Evolutionary conservation across 2,329 filamentous ascomycete genomes (phyloP), one percentile per base, ranked within the genome.

Genomic region (Dothiorella sarmentorum): DNA sequence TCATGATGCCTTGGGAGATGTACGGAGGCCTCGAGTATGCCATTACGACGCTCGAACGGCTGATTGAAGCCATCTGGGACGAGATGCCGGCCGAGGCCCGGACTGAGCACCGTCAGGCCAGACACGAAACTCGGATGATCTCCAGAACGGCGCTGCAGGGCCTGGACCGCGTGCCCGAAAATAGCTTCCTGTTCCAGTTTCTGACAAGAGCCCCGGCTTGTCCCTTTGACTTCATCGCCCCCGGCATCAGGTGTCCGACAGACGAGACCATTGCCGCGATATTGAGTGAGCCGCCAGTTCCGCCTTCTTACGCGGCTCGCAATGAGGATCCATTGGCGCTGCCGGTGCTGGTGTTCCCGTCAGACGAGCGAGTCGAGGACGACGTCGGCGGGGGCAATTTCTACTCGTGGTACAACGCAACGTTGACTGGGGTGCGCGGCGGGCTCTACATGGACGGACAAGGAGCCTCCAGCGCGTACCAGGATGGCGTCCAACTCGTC

Each of bases 191-290:
- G n/a, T 24, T 20, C 3, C 11, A 15, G 9, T 43, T 59, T 18
- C 56, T 59, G 43, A 52, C 45, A 29, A 24, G 17, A 20, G 45
- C 45, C n/a, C 35, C 45, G 13, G 37, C 26, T 27, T 49, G 43
- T 20, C 45, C 56, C 1, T 59, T 59, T 24, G 24, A 22, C 43
- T 59, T 27, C 56, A 42, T 59, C 9, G 56, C 56, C 4, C 44
- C 56, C 18, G 56, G 56, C 44, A 38, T 58, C 24, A 51, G 5
- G 4, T 38, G 31, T 13, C 56, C 45, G 5, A 59, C 44, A 13
- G 43, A 31, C 7, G 45, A 47, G 17, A 35, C 29, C 37, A 27
- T 53, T 7, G 33, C 22, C 2, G 3, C 44, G 6, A 24, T 58
- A 24, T 18, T 58, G 7, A 10, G n/a, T 7, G 18, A 22, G 33